Percentiles rank a stretch among this genome's conserved stretches.
Conservation (phyloP, 2,329 filamentous ascomycete genomes). For the Diaporthe sp. region DNA sequence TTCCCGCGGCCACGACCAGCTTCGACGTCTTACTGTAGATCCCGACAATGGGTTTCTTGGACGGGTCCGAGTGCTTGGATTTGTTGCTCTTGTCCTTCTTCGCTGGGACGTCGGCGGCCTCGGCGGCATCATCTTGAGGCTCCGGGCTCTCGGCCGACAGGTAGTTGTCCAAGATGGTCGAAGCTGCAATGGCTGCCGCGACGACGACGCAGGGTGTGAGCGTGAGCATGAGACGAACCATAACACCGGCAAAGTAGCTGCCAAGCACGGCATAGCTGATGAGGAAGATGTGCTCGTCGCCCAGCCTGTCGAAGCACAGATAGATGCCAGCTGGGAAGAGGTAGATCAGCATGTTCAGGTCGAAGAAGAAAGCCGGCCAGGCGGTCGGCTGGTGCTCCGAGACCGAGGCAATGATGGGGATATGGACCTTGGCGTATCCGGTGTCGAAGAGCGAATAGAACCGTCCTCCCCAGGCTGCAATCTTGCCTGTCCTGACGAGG, state of each 20-base stretch:
- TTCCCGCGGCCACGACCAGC: constrained; percentile 77
- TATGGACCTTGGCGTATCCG: constrained; percentile 98
- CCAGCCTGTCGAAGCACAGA: constrained; percentile 94
- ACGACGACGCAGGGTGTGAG: constrained; percentile 97
- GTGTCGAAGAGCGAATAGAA: constrained; percentile 99
- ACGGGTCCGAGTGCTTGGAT: constrained; percentile 75
- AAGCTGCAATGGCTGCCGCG: constrained; percentile 89
- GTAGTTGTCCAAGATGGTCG: constrained; percentile 90
- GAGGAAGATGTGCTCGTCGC: constrained; percentile 97
- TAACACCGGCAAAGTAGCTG: constrained; percentile 98
- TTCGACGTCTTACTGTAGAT: constrained; percentile 89
- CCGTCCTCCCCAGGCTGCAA: constrained; percentile 97
- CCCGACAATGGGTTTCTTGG: constrained; percentile 81
- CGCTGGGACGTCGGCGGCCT: constrained; percentile 64
- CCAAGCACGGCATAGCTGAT: constrained; percentile 97
- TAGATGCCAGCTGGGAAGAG: constrained; percentile 98
- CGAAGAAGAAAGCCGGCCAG: constrained; percentile 99
- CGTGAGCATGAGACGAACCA: constrained; percentile 99
- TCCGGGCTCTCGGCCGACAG: constrained; percentile 76
- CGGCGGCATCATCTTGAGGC: constrained; percentile 59
- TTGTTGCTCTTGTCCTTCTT: constrained; percentile 66
- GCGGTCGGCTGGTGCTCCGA: constrained; percentile 99
- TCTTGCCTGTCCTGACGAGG: constrained; percentile 88
- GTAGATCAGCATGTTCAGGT: constrained; percentile 98
- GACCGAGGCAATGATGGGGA: constrained; percentile 99